phyloP scores from a whole-genome alignment of 2,329 filamentous ascomycete species.

The Polytolypa hystricis region DNA sequence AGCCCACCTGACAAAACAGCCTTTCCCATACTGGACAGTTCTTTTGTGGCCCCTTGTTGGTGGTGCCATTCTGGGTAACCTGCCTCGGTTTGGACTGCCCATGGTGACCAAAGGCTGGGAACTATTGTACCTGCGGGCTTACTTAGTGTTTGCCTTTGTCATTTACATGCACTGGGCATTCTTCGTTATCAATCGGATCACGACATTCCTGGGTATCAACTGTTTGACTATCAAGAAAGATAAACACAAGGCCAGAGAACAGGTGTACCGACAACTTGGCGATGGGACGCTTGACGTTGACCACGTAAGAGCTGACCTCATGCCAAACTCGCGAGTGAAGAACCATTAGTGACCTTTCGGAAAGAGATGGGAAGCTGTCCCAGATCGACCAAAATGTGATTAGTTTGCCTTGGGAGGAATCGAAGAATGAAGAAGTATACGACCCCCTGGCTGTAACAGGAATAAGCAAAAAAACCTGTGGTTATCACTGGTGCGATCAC shows the following conservation, averaged over 20 bases:
- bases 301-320: too few species aligned
- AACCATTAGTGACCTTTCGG: too few species aligned
- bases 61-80: slow-evolving; percentile 71
- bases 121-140: slow-evolving; percentile 69
- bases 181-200: slow-evolving; percentile 83
- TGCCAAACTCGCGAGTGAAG: too few species aligned
- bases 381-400: too few species aligned
- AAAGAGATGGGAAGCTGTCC: too few species aligned
- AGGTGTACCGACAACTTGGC: slow-evolving; percentile 26
- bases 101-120: slow-evolving; percentile 57
- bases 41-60: slow-evolving; percentile 79
- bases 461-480: too few species aligned
- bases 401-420: too few species aligned
- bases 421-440: too few species aligned
- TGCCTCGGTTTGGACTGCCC: slow-evolving; percentile 64
- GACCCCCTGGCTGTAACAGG: too few species aligned
- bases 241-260: slow-evolving; percentile 22
- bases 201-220: slow-evolving; percentile 83
- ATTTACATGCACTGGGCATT: slow-evolving; percentile 91
- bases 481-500: too few species aligned
- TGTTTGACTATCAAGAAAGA: slow-evolving; percentile 66
- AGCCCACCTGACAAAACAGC: slow-evolving; percentile 82
- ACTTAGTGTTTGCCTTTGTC: slow-evolving; percentile 71
- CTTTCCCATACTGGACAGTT: slow-evolving; percentile 93
- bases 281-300: slow-evolving; percentile 15